Percentiles rank a stretch among this genome's conserved stretches.
phyloP scores from a whole-genome alignment of 2,329 filamentous ascomycete genomes.

The Ascochyta lentis region DNA sequence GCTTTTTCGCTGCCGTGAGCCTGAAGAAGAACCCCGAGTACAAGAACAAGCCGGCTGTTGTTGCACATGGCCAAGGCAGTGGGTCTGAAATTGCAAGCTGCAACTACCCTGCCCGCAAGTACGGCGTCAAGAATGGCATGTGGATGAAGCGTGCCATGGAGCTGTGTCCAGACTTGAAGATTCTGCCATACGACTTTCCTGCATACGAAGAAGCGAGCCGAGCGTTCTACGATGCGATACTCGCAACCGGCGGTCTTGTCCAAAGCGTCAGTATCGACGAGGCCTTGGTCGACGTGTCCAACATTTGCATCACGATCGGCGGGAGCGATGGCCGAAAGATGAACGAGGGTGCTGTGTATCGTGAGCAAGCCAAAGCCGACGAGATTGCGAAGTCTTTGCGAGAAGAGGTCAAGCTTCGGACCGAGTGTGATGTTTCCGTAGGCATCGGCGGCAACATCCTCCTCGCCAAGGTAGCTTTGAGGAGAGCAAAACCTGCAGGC shows the following conservation, averaged over 20 bases:
- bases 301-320: constrained; percentile 68
- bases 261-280: constrained; percentile 98
- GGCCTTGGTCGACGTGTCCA: constrained; percentile 83
- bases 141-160: constrained; percentile 95
- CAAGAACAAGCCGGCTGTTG: constrained; percentile 79
- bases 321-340: constrained; percentile 70
- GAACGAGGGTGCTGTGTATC: constrained; percentile 72
- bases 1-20: constrained; percentile 96
- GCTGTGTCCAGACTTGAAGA: constrained; percentile 82
- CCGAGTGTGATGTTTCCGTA: constrained; percentile 87
- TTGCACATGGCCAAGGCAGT: constrained; percentile 84
- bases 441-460: constrained; percentile 92
- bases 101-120: constrained; percentile 88
- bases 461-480: constrained; percentile 86
- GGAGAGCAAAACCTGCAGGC: constrained; percentile 92
- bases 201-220: constrained; percentile 92
- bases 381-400: constrained; percentile 73
- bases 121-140: constrained; percentile 96
- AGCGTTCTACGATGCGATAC: constrained; percentile 83
- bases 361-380: constrained; percentile 80
- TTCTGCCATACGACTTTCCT: constrained; percentile 94
- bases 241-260: constrained; percentile 79
- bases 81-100: constrained; percentile 97
- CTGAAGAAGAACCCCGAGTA: constrained; percentile 78
- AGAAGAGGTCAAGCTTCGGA: constrained; percentile 72